Conservation (phyloP, 306 rosid species). For the Sicyos edulis region DNA sequence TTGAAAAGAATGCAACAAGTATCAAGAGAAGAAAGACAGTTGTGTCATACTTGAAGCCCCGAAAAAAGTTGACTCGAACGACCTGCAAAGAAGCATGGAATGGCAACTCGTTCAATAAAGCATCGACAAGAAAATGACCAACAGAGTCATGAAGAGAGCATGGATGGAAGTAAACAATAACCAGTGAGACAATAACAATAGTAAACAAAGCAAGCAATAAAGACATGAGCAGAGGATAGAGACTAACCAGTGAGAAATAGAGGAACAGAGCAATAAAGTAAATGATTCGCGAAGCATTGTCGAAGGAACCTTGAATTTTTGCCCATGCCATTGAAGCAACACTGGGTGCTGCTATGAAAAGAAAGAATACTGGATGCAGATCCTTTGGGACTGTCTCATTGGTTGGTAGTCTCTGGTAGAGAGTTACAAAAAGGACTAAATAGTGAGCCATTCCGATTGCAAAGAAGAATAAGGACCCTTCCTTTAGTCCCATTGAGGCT, state of each 20-base stretch:
- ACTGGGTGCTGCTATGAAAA: conserved; percentile 94
- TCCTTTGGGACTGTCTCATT: conserved; percentile 88
- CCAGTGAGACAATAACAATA: too few species aligned
- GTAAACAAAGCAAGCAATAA: background rate
- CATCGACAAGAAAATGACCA: background rate
- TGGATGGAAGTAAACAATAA: background rate
- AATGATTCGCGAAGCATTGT: conserved; percentile 54
- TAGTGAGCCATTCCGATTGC: conserved; percentile 82
- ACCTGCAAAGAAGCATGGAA: conserved; percentile 45
- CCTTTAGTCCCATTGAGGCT: conserved; percentile 78
- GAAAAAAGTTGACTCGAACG: conserved; percentile 34
- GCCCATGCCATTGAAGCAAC: conserved; percentile 95
- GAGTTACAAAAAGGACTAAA: conserved; percentile 73
- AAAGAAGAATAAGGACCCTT: conserved; percentile 87
- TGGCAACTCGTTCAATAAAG: background rate
- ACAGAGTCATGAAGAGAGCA: conserved; percentile 4
- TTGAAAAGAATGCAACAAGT: background rate
- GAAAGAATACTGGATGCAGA: conserved; percentile 82
- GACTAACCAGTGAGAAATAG: conserved; percentile 70
- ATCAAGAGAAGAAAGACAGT: background rate
- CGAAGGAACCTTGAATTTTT: conserved; percentile 73
- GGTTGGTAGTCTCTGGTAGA: conserved; percentile 84
- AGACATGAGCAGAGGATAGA: background rate
- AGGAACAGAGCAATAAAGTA: conserved; percentile 85
- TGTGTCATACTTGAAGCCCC: conserved; percentile 43